Conservation (phyloP, 1,139 yeast species). For the Diutina catenulata region DNA sequence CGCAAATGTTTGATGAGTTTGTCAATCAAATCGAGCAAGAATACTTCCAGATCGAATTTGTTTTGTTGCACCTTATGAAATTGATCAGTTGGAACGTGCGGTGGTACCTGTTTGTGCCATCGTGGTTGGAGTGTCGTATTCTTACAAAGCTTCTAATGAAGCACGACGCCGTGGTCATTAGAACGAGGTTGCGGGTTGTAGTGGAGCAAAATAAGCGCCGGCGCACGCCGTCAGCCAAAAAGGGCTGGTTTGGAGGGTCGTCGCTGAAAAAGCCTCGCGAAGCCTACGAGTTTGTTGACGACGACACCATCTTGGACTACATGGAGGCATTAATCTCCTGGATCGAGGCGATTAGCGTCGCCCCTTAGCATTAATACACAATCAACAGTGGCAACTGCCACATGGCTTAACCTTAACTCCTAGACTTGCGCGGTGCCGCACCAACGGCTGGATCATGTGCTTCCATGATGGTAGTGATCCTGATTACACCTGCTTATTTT, state of each 20-base stretch:
- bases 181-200: conserved; percentile 21
- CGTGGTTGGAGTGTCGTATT: conserved; percentile 18
- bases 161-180: conserved; percentile 22
- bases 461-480: no score
- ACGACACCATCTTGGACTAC: conserved; percentile 26
- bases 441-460: no score
- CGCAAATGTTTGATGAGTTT: conserved; percentile 15
- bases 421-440: no score
- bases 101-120: conserved; percentile 31
- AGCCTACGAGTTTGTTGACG: conserved; percentile 17
- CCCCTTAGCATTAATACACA: no score
- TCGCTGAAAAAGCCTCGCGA: conserved; percentile 7
- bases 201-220: conserved; percentile 22
- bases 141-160: conserved; percentile 19
- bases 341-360: no score
- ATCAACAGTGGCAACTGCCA: no score
- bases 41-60: conserved; percentile 23
- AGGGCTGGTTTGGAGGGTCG: conserved; percentile 10
- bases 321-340: conserved; percentile 20
- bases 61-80: conserved; percentile 23
- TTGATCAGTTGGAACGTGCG: conserved; percentile 28
- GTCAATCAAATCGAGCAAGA: conserved; percentile 16
- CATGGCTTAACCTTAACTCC: no score
- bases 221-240: conserved; percentile 9
- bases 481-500: no score